Percentiles rank a stretch among this genome's conserved stretches.
These are phyloP conservation scores for Symbiodinium pilosum DNA, from an alignment of 73 alveolate species.

Conservation along the genomic window DNA sequence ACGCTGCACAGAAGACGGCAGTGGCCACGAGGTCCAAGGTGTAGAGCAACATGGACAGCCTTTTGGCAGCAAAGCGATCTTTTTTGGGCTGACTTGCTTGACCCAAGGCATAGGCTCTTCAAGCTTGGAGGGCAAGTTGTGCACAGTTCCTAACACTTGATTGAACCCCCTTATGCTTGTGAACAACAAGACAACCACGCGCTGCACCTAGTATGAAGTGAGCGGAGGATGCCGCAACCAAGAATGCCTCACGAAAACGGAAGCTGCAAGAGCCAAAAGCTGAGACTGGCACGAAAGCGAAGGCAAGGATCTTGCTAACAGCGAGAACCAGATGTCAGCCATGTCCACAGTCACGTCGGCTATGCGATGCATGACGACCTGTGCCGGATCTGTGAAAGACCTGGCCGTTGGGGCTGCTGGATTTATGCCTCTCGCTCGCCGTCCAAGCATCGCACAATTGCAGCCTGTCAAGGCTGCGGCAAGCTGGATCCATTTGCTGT, in stretches of 20 bases:
- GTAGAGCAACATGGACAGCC: slow-evolving; percentile 17
- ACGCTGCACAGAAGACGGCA: not conserved
- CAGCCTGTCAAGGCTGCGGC: not conserved
- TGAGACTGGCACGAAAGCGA: not conserved
- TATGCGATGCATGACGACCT: slow-evolving; percentile 14
- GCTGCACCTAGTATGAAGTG: slow-evolving; percentile 57
- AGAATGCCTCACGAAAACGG: not conserved
- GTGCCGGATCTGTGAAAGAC: not conserved
- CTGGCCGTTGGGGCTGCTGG: not conserved
- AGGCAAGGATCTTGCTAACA: not conserved
- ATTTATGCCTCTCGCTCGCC: slow-evolving; percentile 82
- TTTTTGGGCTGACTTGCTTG: no score
- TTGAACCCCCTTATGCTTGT: not conserved
- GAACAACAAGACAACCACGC: not conserved
- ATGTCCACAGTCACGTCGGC: slow-evolving; percentile 46
- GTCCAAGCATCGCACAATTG: slow-evolving; percentile 64
- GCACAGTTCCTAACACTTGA: not conserved
- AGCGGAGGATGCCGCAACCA: slow-evolving; percentile 62
- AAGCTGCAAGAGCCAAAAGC: not conserved
- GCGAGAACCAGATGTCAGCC: slow-evolving; percentile 71
- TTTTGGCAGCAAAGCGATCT: no score
- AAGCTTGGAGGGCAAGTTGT: not conserved
- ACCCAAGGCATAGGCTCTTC: not conserved
- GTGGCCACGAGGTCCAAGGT: slow-evolving; percentile 48
- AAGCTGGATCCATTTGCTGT: no score